These are phyloP conservation scores for Yamadazyma jaroonii DNA, from an alignment of 1,139 yeast species.

Conservation along the genomic window DNA sequence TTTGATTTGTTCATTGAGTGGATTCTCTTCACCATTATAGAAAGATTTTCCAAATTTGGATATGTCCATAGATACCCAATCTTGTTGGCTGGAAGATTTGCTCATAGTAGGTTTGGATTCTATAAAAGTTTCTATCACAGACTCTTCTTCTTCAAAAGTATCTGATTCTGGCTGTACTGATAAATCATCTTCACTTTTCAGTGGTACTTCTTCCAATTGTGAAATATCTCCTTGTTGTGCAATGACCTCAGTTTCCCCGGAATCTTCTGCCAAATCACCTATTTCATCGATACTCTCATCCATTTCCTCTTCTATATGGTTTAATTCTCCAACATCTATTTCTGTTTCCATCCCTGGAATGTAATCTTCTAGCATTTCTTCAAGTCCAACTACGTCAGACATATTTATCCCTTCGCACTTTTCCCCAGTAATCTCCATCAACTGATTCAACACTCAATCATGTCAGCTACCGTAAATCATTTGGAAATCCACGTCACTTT, in stretches of 20 bases:
- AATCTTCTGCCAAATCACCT: too few relatives aligned
- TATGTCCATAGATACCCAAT: slow-evolving; percentile 52
- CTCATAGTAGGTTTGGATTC: background rate
- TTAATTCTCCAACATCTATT: too few relatives aligned
- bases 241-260: too few relatives aligned
- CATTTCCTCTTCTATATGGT: too few relatives aligned
- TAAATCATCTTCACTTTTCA: background rate
- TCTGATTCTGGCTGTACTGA: too few relatives aligned
- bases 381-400: too few relatives aligned
- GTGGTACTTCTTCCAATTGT: background rate
- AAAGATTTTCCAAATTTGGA: slow-evolving; percentile 48
- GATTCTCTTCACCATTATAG: slow-evolving; percentile 39
- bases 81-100: slow-evolving; percentile 22
- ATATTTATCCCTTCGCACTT: too few relatives aligned
- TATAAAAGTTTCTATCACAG: background rate
- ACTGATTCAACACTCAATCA: background rate
- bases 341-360: too few relatives aligned
- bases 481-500: slow-evolving; percentile 3
- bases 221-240: too few relatives aligned
- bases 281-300: too few relatives aligned
- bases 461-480: background rate
- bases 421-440: too few relatives aligned
- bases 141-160: background rate
- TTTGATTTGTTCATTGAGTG: slow-evolving; percentile 38
- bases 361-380: too few relatives aligned